Base-by-base conservation (phyloP, 768 basidiomycete species). In the Phylloporus sp. region DNA sequence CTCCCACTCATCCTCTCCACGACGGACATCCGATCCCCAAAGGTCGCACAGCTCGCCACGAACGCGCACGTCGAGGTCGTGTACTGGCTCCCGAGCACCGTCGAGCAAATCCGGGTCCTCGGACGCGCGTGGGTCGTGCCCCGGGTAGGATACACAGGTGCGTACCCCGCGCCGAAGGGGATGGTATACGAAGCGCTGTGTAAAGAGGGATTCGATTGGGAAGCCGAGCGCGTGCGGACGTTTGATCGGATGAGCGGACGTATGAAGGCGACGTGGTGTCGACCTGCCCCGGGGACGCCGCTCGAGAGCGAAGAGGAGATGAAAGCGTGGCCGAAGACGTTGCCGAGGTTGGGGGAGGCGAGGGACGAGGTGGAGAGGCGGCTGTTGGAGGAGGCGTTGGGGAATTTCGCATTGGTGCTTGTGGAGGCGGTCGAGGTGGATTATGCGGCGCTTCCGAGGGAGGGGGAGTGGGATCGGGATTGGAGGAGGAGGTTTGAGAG, bases 401-500 rank as follows among this genome's bases (percentile, higher is more conserved):
- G 63, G 9, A 86, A 87, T 57, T 91, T 90, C 54, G 80, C 84
- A 15, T 61, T 92, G 58, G 55, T 91, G 33, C 61, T 89, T 10
- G 68, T 92, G 24, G 88, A 91, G 17, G 84, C 88, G 1, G 57
- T 67, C 2, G 74, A 78, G 44, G 79, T 90, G 27, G 90, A 93
- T 60, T 78, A 77, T 66, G 58, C 82, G 14, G 85, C 86, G 59
- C 55, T 91, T 24, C n/a, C n/a, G n/a, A n/a, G n/a, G n/a, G n/a
- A n/a, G n/a, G n/a, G n/a, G n/a, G n/a, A n/a, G n/a, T n/a, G n/a
- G n/a, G n/a, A n/a, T n/a, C n/a, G 74, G 68, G 1, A 69, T 73
- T 17, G 71, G 52, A 67, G 88, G 58, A 80, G 78, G 22, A 60
- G 65, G 42, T 88, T 79, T 46, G 72, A 65, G 53, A 72, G 73